Evolutionary conservation across 2,329 filamentous ascomycete species (phyloP), one percentile per base, ranked within the genome.

Genomic region (Phyllosticta citriasiana): DNA sequence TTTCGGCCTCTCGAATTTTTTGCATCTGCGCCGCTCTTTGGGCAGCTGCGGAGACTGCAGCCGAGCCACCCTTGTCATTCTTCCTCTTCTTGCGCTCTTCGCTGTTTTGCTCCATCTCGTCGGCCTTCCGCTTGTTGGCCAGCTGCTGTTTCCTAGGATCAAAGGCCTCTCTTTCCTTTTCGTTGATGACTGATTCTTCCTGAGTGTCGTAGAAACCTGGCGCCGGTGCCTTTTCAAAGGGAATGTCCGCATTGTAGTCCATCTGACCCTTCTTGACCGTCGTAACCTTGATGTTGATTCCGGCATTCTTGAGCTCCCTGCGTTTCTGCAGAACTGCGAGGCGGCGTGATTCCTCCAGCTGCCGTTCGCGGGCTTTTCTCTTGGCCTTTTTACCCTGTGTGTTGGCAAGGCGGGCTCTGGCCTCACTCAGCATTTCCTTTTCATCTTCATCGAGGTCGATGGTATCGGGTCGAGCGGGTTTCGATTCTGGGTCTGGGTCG

Each of bases 331-430:
- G 78, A 47, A 93, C 85, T 1, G 94, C 94, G 64, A 99, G 77
- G 60, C 94, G 84, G 63, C 93, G 85, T 14, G 92, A 96, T 77
- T 97, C 93, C 72, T 99, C 94, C 67, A 99, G 83, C 72, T 97
- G 93, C 65, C 94, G 84, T 76, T 99, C 94, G 69, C 94, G 85
- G 35, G 94, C 94, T 81, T 99, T 99, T 67, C 94, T 82, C 81
- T 99, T 99, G 6, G 94, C 94, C 79, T 99, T 99, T 78, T 99
- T 99, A 72, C 94, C 94, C 76, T 97, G 94, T 10, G 94, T 97
- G 70, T 99, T 99, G 65, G 94, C 94, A 65, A 99, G 79, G 77
- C 94, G 91, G 61, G 94, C 94, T 72, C 94, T 89, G 67, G 94
- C 94, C 78, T 99, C 94, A 72, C 92, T 97, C 70, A 99, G 77